Base-by-base conservation (phyloP, 805 yeast species). In the Saturnispora silvae region DNA sequence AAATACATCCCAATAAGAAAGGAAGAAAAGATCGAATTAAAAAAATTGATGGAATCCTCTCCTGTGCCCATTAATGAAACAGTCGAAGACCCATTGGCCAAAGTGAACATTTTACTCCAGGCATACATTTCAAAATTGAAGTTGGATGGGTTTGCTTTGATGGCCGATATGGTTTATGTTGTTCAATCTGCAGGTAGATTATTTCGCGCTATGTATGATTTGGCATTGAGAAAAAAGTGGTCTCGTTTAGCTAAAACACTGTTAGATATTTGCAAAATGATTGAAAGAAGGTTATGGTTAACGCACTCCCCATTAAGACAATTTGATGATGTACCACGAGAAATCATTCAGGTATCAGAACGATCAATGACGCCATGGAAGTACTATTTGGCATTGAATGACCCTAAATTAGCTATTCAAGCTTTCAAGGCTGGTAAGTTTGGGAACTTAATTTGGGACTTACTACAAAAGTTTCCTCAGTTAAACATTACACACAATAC, bases 161-260 rank as follows among this genome's bases (percentile, higher is more conserved):
- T 81, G 69, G 76, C 95, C 0, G 99, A 92, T 61, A 85, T 87
- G 95, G 68, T 84, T 3, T 92, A 83, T 53, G 75, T 92, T 28
- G 81, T 92, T 0, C 97, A 92, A 56, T 84, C 94, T 28, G 96
- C 96, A 1, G 89, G 94, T 3, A 70, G 99, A 52, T 57, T 92
- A 27, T 64, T 87, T 39, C 63, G 96, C 40, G 96, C 97, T 0
- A 70, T 94, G 44, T 76, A 71, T 53, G 96, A 89, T 51, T 72
- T 92, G 24, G 71, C 82, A 8, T 47, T 82, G 32, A 64, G 68
- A 37, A 81, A 77, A 45, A 68, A 70, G 9, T 86, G 95, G 94
- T 68, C 95, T 0, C 53, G 63, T 16, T 55, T 81, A 11, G 64
- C 94, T 0, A 70, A 68, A 45, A 42, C 59, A 1, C 51, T 80